phyloP scores from a whole-genome alignment of 306 rosid genomes.

The Inga laurina region DNA sequence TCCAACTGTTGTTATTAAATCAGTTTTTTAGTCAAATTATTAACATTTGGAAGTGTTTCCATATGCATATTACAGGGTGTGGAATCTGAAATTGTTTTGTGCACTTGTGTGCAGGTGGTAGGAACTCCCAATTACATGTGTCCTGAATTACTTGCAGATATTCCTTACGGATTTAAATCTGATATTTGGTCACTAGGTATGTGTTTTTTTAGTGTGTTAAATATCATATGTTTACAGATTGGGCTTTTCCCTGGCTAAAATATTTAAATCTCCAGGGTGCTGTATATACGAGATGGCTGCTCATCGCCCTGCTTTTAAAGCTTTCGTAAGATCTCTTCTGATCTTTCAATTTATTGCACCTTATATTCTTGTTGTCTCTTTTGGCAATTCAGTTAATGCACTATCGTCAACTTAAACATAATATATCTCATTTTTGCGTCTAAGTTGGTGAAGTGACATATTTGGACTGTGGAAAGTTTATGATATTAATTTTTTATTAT shows the following conservation, averaged over 20 bases:
- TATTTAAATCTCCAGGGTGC: constrained; percentile 66
- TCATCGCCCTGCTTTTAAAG: constrained; percentile 97
- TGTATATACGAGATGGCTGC: constrained; percentile 99
- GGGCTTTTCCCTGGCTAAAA: constrained; percentile 40
- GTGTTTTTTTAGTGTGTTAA: constrained; percentile 23
- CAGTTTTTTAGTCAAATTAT: neutral
- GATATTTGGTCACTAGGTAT: constrained; percentile 99
- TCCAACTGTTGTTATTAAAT: neutral
- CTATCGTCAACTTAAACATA: constrained; percentile 10
- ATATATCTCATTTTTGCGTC: constrained; percentile 3
- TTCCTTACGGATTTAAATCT: constrained; percentile 98
- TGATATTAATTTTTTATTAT: constrained; percentile 9
- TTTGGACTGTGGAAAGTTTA: constrained; percentile 10
- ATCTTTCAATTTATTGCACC: constrained; percentile 14
- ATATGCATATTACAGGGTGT: constrained; percentile 10
- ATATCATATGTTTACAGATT: constrained; percentile 5
- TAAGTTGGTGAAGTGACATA: neutral
- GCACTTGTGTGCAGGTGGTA: constrained; percentile 68
- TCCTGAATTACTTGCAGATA: constrained; percentile 99
- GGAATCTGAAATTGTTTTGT: constrained; percentile 15
- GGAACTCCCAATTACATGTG: constrained; percentile 99
- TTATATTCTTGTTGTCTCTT: neutral
- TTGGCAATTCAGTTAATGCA: constrained; percentile 1
- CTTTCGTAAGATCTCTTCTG: constrained; percentile 74
- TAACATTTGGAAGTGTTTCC: neutral